These are phyloP conservation scores for Tubosaeta sp. DNA, from an alignment of 768 basidiomycete genomes.

Conservation along the genomic window DNA sequence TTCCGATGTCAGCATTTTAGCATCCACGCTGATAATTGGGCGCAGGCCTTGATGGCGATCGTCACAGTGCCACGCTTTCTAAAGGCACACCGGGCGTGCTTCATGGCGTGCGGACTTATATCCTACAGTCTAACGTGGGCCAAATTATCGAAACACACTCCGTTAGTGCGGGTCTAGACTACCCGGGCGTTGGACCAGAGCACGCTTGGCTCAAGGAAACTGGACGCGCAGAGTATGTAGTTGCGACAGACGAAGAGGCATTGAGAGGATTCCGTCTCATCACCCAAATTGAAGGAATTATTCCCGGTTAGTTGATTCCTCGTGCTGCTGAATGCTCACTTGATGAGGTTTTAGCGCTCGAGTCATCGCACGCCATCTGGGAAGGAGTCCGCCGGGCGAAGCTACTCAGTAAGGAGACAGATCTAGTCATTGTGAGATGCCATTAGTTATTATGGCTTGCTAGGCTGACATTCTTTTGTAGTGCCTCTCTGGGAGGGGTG, in stretches of 20 bases:
- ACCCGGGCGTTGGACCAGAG: constrained; percentile 97
- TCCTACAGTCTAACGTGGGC: constrained; percentile 82
- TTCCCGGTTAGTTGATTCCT: constrained; percentile 61
- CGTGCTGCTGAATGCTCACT: constrained; percentile 2
- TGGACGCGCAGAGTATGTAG: constrained; percentile 88
- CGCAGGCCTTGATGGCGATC: constrained; percentile 69
- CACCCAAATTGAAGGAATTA: constrained; percentile 95
- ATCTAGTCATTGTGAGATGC: constrained; percentile 82
- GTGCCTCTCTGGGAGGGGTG: constrained; percentile 94
- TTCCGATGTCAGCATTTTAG: constrained; percentile 23
- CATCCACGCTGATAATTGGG: constrained; percentile 7
- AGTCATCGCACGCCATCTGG: constrained; percentile 97
- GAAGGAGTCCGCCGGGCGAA: constrained; percentile 82
- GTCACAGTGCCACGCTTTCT: constrained; percentile 90
- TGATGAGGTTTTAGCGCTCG: constrained; percentile 58
- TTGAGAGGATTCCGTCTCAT: constrained; percentile 87
- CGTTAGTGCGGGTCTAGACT: constrained; percentile 93
- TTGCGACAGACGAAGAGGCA: constrained; percentile 91
- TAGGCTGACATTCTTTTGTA: constrained; percentile 26
- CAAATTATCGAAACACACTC: constrained; percentile 98
- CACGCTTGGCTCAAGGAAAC: constrained; percentile 97
- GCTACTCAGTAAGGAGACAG: constrained; percentile 74
- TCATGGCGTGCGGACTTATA: constrained; percentile 93
- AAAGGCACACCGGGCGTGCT: constrained; percentile 91
- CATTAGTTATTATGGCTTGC: constrained; percentile 1